Percentiles rank a stretch among this genome's conserved stretches.
Evolutionary conservation across 2,329 filamentous ascomycete genomes (phyloP).

Genomic region (Aspergillus pseudoterreus): DNA sequence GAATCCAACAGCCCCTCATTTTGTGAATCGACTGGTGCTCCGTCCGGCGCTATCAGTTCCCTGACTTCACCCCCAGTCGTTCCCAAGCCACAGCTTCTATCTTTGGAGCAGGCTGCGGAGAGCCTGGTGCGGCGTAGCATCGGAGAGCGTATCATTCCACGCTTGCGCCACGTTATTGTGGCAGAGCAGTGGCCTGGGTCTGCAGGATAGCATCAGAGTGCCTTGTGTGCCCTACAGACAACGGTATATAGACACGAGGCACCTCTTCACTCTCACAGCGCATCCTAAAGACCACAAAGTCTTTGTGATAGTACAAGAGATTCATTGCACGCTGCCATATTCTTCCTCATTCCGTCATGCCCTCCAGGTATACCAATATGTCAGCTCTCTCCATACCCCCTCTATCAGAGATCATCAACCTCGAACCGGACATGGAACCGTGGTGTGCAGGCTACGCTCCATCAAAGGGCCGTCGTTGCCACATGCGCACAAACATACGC

Average conservation of each 20-base stretch:
- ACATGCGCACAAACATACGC: conserved; percentile 6
- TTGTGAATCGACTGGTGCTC: neutral
- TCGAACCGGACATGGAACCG: conserved; percentile 16
- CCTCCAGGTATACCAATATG: neutral
- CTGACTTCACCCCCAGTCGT: neutral
- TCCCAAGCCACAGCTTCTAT: neutral
- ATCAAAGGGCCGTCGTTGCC: conserved; percentile 15
- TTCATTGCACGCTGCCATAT: neutral
- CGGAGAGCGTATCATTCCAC: neutral
- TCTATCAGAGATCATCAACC: conserved; percentile 15
- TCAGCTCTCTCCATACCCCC: neutral
- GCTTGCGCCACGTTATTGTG: neutral
- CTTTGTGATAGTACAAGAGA: neutral
- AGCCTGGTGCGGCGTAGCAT: neutral
- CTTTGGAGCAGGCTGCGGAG: neutral
- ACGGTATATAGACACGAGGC: neutral
- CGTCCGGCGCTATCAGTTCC: neutral
- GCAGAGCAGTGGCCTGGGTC: neutral
- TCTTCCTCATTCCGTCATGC: neutral
- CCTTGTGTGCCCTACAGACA: no score
- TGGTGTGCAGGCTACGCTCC: conserved; percentile 17
- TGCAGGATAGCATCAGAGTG: neutral
- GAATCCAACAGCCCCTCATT: neutral
- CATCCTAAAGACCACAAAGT: neutral
- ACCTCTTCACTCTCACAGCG: neutral